Evolutionary conservation across 1,284 basidiomycete species (phyloP).

Genomic region (Kalmanozyma brasiliensis): DNA sequence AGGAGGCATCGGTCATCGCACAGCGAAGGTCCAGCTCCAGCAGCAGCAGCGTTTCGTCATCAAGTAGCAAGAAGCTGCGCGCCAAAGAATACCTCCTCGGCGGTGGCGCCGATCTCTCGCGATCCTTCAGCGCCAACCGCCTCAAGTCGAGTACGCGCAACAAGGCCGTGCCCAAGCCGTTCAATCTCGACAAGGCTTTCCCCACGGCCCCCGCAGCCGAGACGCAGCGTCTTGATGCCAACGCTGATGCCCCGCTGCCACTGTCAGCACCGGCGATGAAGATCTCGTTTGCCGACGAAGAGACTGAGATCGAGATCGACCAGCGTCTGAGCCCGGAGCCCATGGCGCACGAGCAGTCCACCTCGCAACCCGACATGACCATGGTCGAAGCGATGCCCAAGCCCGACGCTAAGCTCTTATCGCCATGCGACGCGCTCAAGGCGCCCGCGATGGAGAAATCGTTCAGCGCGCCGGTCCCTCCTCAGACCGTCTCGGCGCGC

Average conservation of each 20-base stretch:
- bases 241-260: constrained; percentile 23
- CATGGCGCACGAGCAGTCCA: constrained; percentile 13
- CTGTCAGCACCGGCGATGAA: constrained; percentile 49
- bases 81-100: constrained; percentile 46
- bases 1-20: constrained; percentile 21
- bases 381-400: constrained; percentile 11
- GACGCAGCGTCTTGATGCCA: constrained; percentile 14
- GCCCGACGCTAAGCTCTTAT: constrained; percentile 30
- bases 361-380: constrained; percentile 16
- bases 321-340: constrained; percentile 36
- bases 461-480: constrained; percentile 49
- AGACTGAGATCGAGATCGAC: constrained; percentile 34
- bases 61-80: constrained; percentile 41
- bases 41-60: constrained; percentile 45
- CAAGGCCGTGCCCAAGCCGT: constrained; percentile 49
- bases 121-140: constrained; percentile 49
- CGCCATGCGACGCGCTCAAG: constrained; percentile 35
- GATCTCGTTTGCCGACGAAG: constrained; percentile 44
- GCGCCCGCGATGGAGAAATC: constrained; percentile 66
- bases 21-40: constrained; percentile 40
- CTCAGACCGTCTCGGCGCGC: constrained; percentile 52
- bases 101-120: constrained; percentile 37
- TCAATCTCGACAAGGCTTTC: constrained; percentile 46
- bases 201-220: constrained; percentile 9
- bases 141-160: constrained; percentile 36